Evolutionary conservation across 108 stramenopile species (phyloP).

Genomic region (Schizochytrium sp.): DNA sequence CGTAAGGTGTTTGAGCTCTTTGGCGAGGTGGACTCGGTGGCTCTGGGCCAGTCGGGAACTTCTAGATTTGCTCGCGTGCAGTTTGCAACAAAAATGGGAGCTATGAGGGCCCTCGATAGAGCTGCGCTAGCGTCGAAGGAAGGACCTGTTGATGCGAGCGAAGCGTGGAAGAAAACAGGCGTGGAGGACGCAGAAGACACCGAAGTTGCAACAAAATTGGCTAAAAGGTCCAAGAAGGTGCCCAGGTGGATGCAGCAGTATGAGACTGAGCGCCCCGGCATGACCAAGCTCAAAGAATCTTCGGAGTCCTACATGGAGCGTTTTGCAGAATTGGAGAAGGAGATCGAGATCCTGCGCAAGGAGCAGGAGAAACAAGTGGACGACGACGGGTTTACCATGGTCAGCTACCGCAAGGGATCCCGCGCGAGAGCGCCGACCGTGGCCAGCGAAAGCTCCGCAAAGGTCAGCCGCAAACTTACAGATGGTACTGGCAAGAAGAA

Average conservation of each 20-base stretch:
- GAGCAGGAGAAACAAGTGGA: neutral
- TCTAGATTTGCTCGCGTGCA: constrained; percentile 2
- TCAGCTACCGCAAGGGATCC: constrained; percentile 12
- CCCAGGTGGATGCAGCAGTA: constrained; percentile 39
- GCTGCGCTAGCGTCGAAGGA: neutral
- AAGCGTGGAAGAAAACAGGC: constrained; percentile 3
- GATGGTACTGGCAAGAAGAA: constrained; percentile 44
- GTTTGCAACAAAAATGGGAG: neutral
- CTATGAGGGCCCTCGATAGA: neutral
- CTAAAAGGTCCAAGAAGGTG: neutral
- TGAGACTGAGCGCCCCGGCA: constrained; percentile 14
- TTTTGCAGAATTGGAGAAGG: constrained; percentile 48
- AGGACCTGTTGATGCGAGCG: neutral
- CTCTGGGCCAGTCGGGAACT: neutral
- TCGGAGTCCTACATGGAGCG: constrained; percentile 53
- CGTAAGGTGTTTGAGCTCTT: constrained; percentile 34
- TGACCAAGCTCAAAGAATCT: neutral
- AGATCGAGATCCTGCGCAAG: constrained; percentile 25
- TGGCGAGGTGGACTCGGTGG: constrained; percentile 36
- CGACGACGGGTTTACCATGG: constrained; percentile 54
- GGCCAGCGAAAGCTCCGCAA: neutral
- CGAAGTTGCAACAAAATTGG: neutral
- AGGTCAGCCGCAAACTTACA: neutral
- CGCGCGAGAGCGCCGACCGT: neutral
- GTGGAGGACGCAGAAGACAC: neutral